Base-by-base conservation (phyloP, 495 filamentous ascomycete genomes). In the Hypoxylon fuscum region DNA sequence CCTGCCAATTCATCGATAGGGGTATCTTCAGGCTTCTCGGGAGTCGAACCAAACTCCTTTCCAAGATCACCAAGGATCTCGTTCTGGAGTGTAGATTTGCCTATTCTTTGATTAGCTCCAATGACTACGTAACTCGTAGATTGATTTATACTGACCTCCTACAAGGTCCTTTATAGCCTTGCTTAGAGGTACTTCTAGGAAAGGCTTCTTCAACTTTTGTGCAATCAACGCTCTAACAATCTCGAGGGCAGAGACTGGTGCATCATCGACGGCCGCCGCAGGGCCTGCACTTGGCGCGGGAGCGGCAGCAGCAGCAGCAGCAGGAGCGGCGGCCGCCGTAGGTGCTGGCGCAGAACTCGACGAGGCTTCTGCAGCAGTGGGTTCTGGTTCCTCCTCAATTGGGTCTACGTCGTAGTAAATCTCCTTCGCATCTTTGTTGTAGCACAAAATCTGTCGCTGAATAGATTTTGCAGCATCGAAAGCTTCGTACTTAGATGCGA, bases 321-420 rank as follows among this genome's bases (percentile, higher is more conserved):
- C 78, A 17, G 80, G 76, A n/a, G 78, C 73, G 5, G 84, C 78
- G 21, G 84, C 72, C 9, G 82, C 80, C 38, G 81, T 72, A 3
- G 85, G 74, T 20, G 85, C 68, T 14, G 85, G 70, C 12, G 85
- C 75, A 35, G 85, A 48, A 50, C 41, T 55, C 12, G 58, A 59
- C 14, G 77, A 73, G 22, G 74, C 67, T 53, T 76, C 77, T 10
- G 83, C 68, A 22, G 79, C 69, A 50, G 82, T 64, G 23, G 87
- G 72, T 62, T 87, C 88, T 18, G 87, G 83, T 77, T 97, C 93
- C 38, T 98, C 95, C 68, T 96, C 93, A 10, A 95, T 83, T 0
- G 96, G 96, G 70, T 98, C 95, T 34, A 96, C 92, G 74, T 96
- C 93, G 74, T 99, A 99, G 80, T 99, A 99, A 64, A 99, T 99